Evolutionary conservation across 805 yeast genomes (phyloP).

Genomic region (Ogataea parapolymorpha): DNA sequence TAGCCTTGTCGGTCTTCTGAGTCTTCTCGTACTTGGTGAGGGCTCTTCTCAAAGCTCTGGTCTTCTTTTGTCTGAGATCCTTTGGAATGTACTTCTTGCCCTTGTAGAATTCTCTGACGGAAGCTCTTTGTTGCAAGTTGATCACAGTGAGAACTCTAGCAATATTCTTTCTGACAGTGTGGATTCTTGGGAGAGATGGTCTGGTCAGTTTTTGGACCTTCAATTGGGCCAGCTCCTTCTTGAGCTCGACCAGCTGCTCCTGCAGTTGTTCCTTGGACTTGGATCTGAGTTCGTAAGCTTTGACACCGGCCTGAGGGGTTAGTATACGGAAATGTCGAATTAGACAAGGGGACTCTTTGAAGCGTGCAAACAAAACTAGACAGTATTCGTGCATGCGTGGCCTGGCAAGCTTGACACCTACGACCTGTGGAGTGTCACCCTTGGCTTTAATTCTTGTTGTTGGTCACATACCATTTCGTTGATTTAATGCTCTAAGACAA

Average conservation of each 20-base stretch:
- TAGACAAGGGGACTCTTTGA: background rate
- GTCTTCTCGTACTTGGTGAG: slow-evolving; percentile 84
- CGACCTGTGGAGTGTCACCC: background rate
- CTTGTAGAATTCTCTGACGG: slow-evolving; percentile 90
- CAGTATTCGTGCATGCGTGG: background rate
- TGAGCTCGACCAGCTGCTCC: slow-evolving; percentile 89
- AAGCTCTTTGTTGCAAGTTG: slow-evolving; percentile 94
- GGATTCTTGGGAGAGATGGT: slow-evolving; percentile 93
- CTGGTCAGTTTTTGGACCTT: slow-evolving; percentile 93
- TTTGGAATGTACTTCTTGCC: slow-evolving; percentile 96
- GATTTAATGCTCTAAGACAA: slow-evolving; percentile 12
- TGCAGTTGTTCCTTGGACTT: slow-evolving; percentile 96
- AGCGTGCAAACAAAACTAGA: background rate
- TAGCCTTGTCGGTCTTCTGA: slow-evolving; percentile 80
- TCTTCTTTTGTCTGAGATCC: slow-evolving; percentile 98
- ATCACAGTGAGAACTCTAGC: slow-evolving; percentile 97
- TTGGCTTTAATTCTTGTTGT: background rate
- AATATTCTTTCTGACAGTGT: slow-evolving; percentile 96
- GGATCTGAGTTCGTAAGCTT: slow-evolving; percentile 94
- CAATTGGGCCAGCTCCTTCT: slow-evolving; percentile 93
- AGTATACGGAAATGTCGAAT: background rate
- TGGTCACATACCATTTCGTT: slow-evolving; percentile 20
- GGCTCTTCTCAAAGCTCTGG: slow-evolving; percentile 99
- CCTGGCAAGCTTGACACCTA: background rate
- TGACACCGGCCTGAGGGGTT: slow-evolving; percentile 69